Evolutionary conservation across 768 basidiomycete genomes (phyloP), one percentile per base, ranked within the genome.

Genomic region (Tricholoma matsutake): DNA sequence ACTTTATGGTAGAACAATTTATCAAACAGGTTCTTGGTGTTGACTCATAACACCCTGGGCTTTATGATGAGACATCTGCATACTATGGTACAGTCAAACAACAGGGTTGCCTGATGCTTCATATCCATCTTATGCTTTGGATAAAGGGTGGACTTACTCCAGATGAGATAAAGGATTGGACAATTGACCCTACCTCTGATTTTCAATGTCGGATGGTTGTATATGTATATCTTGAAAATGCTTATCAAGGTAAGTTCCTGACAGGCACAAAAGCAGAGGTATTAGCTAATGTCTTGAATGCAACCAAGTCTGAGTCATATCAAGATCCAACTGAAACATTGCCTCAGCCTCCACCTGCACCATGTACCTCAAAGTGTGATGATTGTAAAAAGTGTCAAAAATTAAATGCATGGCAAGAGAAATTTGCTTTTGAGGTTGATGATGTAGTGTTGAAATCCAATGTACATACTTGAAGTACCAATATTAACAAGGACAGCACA

Each of bases 71-170:
- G 0, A 66, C 69, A 2, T 43, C 59, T 1, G 68, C 62, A 1
- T 74, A 73, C 28, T 76, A 75, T 62, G 73, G 73, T 11, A 72
- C 71, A 0, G 72, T 74, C 0, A 71, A 76, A 54, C 64, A 69
- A 31, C 74, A 75, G 61, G 72, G 71, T 1, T 49, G 69, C 1
- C 54, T 71, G 0, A 73, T 68, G 0, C 56, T 75, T 3, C 73
- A 74, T 60, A 35, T 72, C 0, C 74, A 74, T 54, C 18, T 73
- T 53, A 57, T 75, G 0, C 6, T 74, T 1, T 74, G 72, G 72
- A 63, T 75, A 2, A 6, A 16, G 2, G 61, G 61, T 16, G 56
- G 54, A 6, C 18, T 66, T 1, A 56, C 62, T 4, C 64, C 61
- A 6, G 60, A 65, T 11, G 60, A 65, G 9, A 56, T 62, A 0